phyloP scores from a whole-genome alignment of 208 protist species.

The Baffinella frigidus region DNA sequence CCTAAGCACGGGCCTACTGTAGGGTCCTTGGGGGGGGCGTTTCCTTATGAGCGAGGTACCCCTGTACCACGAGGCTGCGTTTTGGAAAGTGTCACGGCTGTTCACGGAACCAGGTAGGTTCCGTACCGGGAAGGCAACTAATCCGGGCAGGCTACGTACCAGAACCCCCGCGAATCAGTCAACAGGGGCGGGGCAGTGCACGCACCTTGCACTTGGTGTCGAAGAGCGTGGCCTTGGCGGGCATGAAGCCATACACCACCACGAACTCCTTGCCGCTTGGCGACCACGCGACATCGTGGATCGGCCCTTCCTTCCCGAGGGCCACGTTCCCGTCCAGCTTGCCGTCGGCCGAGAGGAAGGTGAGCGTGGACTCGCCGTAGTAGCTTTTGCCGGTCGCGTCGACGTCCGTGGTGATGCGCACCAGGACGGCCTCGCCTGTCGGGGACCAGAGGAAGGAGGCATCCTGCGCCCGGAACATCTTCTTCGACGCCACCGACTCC shows the following conservation, averaged over 20 bases:
- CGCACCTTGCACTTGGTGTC: conserved; percentile 60
- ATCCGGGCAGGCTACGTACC: no score
- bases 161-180: no score
- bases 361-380: conserved; percentile 59
- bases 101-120: no score
- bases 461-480: conserved; percentile 30
- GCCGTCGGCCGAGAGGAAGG: conserved; percentile 51
- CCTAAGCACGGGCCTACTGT: no score
- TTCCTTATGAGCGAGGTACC: no score
- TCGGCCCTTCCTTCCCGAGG: conserved; percentile 58
- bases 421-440: conserved; percentile 21
- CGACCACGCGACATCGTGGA: conserved; percentile 66
- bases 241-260: conserved; percentile 61
- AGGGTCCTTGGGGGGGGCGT: no score
- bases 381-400: conserved; percentile 56
- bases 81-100: no score
- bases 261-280: conserved; percentile 46
- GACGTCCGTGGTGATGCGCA: conserved; percentile 44
- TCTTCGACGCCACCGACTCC: not conserved
- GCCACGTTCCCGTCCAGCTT: conserved; percentile 27
- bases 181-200: no score
- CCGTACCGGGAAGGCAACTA: no score
- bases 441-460: conserved; percentile 53
- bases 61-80: no score
- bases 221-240: conserved; percentile 59